These are phyloP conservation scores for Dioscorea dumetorum DNA, from an alignment of 106 monocot genomes.

Conservation along the genomic window DNA sequence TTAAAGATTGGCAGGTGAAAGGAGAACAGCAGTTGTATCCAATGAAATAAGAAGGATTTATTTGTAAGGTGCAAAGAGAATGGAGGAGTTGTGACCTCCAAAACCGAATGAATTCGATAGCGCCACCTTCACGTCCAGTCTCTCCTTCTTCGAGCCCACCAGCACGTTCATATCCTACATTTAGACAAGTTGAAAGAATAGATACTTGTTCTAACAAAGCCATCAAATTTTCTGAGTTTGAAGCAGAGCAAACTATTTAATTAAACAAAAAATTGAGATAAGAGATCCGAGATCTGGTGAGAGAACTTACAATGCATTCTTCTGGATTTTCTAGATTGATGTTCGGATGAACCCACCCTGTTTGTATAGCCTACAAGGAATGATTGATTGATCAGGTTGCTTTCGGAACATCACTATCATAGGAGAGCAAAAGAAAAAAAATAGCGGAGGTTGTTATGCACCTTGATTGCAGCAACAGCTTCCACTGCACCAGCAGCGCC, in stretches of 20 bases:
- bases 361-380: constrained; percentile 78
- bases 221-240: too few species aligned
- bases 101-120: constrained; percentile 83
- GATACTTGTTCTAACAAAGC: background rate
- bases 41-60: too few species aligned
- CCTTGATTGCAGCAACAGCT: constrained; percentile 87
- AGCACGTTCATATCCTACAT: constrained; percentile 43
- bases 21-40: too few species aligned
- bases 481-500: constrained; percentile 97
- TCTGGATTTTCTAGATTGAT: constrained; percentile 94
- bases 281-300: background rate
- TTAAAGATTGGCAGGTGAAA: too few species aligned
- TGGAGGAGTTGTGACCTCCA: constrained; percentile 82
- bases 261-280: background rate
- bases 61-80: constrained; percentile 59
- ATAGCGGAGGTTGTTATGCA: constrained; percentile 1
- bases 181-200: background rate
- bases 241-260: background rate
- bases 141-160: constrained; percentile 61
- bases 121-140: constrained; percentile 61
- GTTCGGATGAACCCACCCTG: constrained; percentile 93
- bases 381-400: background rate
- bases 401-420: too few species aligned
- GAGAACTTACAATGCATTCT: constrained; percentile 57
- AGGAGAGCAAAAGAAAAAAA: background rate